A percentile compares a stretch with the other conserved stretches of the same genome.
Conservation (phyloP, 805 yeast genomes). For the Ogataea wickerhamii region DNA sequence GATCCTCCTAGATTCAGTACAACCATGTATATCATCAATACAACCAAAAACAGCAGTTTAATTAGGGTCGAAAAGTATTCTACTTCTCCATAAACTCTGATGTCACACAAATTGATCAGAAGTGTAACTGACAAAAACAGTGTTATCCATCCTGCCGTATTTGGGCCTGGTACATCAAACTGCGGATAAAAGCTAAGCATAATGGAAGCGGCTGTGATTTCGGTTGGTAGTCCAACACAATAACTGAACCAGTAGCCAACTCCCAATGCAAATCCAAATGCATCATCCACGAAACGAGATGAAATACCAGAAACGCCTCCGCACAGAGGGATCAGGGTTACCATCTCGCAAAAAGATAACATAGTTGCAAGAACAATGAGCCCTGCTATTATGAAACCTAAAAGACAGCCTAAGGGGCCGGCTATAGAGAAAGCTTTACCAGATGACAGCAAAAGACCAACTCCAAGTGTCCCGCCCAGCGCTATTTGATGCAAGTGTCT, state of each 20-base stretch:
- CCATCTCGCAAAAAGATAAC: conserved; percentile 77
- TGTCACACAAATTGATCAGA: conserved; percentile 59
- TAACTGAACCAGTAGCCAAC: conserved; percentile 73
- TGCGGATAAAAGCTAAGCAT: conserved; percentile 65
- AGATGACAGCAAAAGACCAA: conserved; percentile 64
- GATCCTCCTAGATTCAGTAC: conserved; percentile 60
- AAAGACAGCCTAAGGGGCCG: conserved; percentile 72
- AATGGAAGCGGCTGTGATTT: conserved; percentile 75
- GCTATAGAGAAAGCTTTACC: conserved; percentile 72
- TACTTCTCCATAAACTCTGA: conserved; percentile 69
- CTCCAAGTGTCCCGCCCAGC: conserved; percentile 75
- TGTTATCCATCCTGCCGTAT: conserved; percentile 66
- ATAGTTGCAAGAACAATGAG: conserved; percentile 63
- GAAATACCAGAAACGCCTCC: conserved; percentile 76
- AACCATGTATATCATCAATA: conserved; percentile 60
- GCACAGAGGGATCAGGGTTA: conserved; percentile 72
- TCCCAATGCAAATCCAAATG: conserved; percentile 72
- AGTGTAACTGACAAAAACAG: conserved; percentile 48
- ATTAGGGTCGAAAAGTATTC: conserved; percentile 60
- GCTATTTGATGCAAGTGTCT: conserved; percentile 77
- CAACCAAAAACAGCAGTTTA: conserved; percentile 51
- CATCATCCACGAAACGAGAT: conserved; percentile 72
- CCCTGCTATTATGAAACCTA: conserved; percentile 66
- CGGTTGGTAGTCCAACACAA: conserved; percentile 71
- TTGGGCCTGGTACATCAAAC: conserved; percentile 47